A percentile compares a stretch with the other conserved stretches of the same genome.
Conservation (phyloP, 2,329 filamentous ascomycete species). For the Penicillium sp. region DNA sequence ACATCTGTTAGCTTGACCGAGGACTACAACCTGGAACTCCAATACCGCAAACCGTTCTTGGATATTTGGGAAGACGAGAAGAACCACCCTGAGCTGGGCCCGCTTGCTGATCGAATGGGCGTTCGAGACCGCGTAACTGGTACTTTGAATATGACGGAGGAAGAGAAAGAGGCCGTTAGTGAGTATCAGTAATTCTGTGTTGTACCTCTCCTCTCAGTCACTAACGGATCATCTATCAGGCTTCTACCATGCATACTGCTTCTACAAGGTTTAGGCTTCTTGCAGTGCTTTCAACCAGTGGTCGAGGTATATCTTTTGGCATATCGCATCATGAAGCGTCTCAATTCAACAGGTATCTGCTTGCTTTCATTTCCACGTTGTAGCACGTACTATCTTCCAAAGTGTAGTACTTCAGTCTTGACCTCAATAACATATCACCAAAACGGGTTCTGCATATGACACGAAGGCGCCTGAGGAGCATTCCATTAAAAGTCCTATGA, state of each 20-base stretch:
- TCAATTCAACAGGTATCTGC: too few relatives aligned
- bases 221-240: conserved; percentile 31
- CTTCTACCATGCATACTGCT: conserved; percentile 94
- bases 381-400: too few relatives aligned
- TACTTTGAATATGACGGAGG: conserved; percentile 66
- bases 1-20: conserved; percentile 62
- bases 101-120: conserved; percentile 91
- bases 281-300: background rate
- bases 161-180: conserved; percentile 88
- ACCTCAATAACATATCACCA: too few relatives aligned
- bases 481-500: too few relatives aligned
- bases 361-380: too few relatives aligned
- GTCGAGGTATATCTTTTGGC: too few relatives aligned
- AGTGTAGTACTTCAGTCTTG: too few relatives aligned
- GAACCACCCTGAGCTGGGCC: conserved; percentile 73
- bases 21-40: conserved; percentile 92
- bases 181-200: conserved; percentile 22
- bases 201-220: background rate
- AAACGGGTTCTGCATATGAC: too few relatives aligned
- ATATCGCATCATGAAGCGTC: too few relatives aligned
- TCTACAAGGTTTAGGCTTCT: conserved; percentile 76
- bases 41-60: conserved; percentile 85
- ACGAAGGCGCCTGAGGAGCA: too few relatives aligned
- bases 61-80: conserved; percentile 93
- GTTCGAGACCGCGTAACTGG: conserved; percentile 70